Conservation (phyloP, 2,329 filamentous ascomycete genomes). For the Claviceps paspali region DNA sequence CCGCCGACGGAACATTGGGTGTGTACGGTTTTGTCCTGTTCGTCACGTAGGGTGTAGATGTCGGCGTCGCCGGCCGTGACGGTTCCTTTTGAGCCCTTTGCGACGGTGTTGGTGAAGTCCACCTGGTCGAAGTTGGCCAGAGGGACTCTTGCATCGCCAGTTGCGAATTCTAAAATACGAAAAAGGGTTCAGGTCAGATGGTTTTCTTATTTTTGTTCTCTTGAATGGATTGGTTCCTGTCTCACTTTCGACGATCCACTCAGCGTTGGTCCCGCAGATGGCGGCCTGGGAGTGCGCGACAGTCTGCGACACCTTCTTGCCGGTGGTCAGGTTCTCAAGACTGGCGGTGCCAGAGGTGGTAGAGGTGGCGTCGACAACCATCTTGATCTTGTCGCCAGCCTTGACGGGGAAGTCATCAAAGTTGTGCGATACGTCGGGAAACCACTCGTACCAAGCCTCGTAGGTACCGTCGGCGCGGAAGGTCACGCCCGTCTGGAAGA, state of each 20-base stretch:
- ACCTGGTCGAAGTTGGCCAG: no score
- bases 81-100: no score
- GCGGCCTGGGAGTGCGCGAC: slow-evolving; percentile 30
- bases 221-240: no score
- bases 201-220: no score
- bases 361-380: slow-evolving; percentile 15
- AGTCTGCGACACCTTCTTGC: slow-evolving; percentile 33
- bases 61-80: no score
- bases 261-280: slow-evolving; percentile 41
- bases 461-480: slow-evolving; percentile 22
- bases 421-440: slow-evolving; percentile 18
- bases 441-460: slow-evolving; percentile 30
- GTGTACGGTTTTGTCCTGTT: no score
- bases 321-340: slow-evolving; percentile 33
- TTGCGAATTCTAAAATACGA: no score
- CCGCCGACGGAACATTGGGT: no score
- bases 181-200: no score
- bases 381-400: slow-evolving; percentile 17
- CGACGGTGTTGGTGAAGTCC: no score
- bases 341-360: slow-evolving; percentile 13
- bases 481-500: slow-evolving; percentile 28
- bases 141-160: no score
- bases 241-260: slow-evolving; percentile 43
- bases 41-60: no score
- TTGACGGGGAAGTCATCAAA: slow-evolving; percentile 19